Percentiles rank a stretch among this genome's conserved stretches.
phyloP scores from a whole-genome alignment of 257 asterid genomes.

The Avicennia marina region DNA sequence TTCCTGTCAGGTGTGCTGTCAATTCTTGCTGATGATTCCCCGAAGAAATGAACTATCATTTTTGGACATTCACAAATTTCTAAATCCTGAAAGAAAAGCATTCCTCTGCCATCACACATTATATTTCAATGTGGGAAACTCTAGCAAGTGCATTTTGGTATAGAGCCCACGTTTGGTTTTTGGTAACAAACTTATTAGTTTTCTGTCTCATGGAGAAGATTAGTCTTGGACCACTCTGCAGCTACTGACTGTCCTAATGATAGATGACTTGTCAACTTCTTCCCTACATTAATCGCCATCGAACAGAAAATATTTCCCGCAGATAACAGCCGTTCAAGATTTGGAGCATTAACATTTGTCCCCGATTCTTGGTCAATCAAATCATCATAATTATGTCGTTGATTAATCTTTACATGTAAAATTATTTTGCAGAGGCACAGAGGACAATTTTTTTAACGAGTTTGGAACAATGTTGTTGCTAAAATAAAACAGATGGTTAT shows the following conservation, averaged over 20 bases:
- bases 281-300: slow-evolving; percentile 13
- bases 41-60: no score
- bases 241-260: slow-evolving; percentile 4
- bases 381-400: slow-evolving; percentile 1
- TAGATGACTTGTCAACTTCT: slow-evolving; percentile 23
- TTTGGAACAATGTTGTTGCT: slow-evolving; percentile 1
- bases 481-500: background rate
- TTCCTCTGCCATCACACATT: no score
- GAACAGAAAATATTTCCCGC: slow-evolving; percentile 9
- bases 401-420: no score
- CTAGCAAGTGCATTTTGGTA: background rate
- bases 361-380: background rate
- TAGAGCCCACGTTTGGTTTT: background rate
- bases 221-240: slow-evolving; percentile 18
- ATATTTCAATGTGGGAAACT: slow-evolving; percentile 11
- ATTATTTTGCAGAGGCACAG: no score
- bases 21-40: no score
- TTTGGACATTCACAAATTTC: no score
- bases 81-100: no score
- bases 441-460: no score
- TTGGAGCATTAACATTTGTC: background rate
- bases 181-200: slow-evolving; percentile 11
- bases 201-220: slow-evolving; percentile 4
- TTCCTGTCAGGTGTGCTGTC: no score
- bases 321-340: slow-evolving; percentile 5